Evolutionary conservation across 441 rosid genomes (phyloP), one percentile per base, ranked within the genome.

Genomic region (Gossypium gossypioides): DNA sequence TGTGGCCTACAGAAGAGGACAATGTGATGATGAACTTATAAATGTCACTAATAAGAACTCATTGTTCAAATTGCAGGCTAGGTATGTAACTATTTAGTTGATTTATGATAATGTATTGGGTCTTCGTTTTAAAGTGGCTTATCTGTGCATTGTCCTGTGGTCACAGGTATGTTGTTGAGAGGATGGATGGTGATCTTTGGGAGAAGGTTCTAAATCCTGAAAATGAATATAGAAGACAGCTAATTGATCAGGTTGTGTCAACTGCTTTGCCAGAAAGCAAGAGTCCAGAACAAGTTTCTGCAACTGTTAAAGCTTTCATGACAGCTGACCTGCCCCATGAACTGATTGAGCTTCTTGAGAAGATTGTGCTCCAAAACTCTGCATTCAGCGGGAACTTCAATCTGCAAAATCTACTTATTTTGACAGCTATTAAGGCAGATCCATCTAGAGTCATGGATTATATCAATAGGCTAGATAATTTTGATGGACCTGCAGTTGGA

Each of bases 271-370:
- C 99, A 10, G 99, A 96, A 81, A 96, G 97, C 90, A 93, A 93
- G 88, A 96, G 98, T 74, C 98, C 99, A 72, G 97, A 96, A 68
- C 99, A 96, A 88, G 99, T 96, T 71, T 93, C 99, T 77, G 99
- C 97, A 34, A 92, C 99, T 77, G 99, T 93, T 69, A 93, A 96
- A 84, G 99, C 99, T 79, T 96, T 96, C 83, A 96, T 96, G 99
- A 90, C 98, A 52, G 98, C 99, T 69, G 99, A 96, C 81, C 85
- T 96, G 42, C 99, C 99, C 0, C 99, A 93, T 76, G 99, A 96
- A 81, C 85, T 96, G 62, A 96, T 96, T 79, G 99, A 93, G 87
- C 97, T 96, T 81, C 96, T 96, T 76, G 99, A 96, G 79, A 96
- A 93, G 86, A 96, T 96, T 74, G 99, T 96, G 90, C 98, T 96